Percentiles rank a stretch among this genome's conserved stretches.
Evolutionary conservation across 257 asterid species (phyloP).

Genomic region (Mentha longifolia): DNA sequence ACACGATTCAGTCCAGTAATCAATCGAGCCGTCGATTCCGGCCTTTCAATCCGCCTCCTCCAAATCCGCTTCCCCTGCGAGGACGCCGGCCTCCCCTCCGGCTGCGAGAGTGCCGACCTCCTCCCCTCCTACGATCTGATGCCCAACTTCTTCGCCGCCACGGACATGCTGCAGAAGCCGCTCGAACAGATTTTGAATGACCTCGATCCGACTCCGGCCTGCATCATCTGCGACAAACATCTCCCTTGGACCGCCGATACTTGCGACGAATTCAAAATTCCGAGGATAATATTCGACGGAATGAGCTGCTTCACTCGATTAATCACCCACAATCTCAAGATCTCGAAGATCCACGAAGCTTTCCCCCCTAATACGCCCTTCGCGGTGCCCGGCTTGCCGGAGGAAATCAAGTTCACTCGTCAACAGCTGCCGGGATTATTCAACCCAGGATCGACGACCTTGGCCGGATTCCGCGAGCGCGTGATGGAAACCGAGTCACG

Average conservation of each 20-base stretch:
- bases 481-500: neutral
- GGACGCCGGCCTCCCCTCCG: neutral
- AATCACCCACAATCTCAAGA: neutral
- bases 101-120: slow-evolving; percentile 4
- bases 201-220: neutral
- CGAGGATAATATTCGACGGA: neutral
- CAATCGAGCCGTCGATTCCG: neutral
- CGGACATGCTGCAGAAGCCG: neutral
- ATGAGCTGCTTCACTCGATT: slow-evolving; percentile 21
- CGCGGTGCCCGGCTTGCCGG: neutral
- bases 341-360: neutral
- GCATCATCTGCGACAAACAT: slow-evolving; percentile 5
- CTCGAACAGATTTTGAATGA: neutral
- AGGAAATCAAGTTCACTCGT: neutral
- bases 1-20: neutral
- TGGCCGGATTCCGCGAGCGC: neutral
- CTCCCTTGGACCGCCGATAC: neutral
- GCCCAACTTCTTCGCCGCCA: neutral
- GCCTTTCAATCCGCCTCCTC: slow-evolving; percentile 6
- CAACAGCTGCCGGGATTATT: neutral
- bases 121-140: neutral
- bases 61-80: neutral
- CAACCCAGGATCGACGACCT: neutral
- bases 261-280: neutral
- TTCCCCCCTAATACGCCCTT: neutral